Base-by-base conservation (phyloP, 2,329 filamentous ascomycete genomes). In the Ophiostoma himal-ulmi region DNA sequence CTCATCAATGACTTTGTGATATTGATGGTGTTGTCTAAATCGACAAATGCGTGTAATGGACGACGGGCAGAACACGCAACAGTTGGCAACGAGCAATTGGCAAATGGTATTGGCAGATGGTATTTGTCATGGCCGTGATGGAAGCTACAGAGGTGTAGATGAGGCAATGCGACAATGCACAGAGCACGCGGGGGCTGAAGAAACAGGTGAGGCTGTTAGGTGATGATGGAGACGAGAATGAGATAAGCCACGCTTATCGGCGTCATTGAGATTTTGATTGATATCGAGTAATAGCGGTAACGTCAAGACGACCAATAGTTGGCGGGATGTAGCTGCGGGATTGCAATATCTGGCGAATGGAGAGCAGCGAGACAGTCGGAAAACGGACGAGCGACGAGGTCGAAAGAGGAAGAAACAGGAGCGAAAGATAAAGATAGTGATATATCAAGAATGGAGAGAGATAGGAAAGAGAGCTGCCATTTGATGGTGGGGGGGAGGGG, bases 211-310 rank as follows among this genome's bases (percentile, higher is more conserved):
- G 26, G 39, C n/a, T 26, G 64, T 65, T 85, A 85, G 78, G 83
- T 85, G 78, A 85, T 79, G 78, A 85, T 81, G 73, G 83, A 82
- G 78, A 79, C 80, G 75, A 85, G 80, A 78, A 84, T 81, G 76
- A 86, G 83, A 86, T 86, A 85, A 84, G 84, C 81, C 78, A 81
- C 80, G 80, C 81, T 84, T 84, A 84, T 85, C 81, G 80, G 81
- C 81, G 83, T 86, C 84, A 87, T 86, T 83, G 80, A 70, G 71
- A 67, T 22, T 74, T 72, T 71, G 57, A 30, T 64, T 68, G 69
- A 70, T 57, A 57, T 57, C 52, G 52, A 57, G 22, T 57, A 26
- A 57, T 57, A 57, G 14, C 52, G 52, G 52, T 57, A 70, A 71
- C 69, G 57, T 67, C 67, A n/a, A 71, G 75, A 75, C 62, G 62